Conservation (phyloP, 2,329 filamentous ascomycete genomes). For the Aspergillus luchuensis region DNA sequence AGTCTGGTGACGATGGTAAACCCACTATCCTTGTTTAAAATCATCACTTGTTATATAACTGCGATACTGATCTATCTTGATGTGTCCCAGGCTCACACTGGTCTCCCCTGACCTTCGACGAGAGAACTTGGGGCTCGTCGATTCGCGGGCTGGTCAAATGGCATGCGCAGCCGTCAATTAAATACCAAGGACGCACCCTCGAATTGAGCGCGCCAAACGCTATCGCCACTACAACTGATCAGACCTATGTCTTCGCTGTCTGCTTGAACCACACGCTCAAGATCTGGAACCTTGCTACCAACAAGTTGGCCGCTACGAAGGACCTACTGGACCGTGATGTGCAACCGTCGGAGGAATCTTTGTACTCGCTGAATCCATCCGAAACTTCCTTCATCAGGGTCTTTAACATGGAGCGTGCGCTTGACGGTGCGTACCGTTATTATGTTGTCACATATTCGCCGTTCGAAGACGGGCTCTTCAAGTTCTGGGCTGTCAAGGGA, state of each 20-base stretch:
- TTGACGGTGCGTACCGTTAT: constrained; percentile 53
- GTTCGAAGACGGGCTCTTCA: constrained; percentile 84
- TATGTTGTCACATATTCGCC: constrained; percentile 83
- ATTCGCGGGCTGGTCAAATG: constrained; percentile 51
- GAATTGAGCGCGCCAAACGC: constrained; percentile 48
- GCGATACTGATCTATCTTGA: constrained; percentile 11
- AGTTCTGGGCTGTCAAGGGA: constrained; percentile 80
- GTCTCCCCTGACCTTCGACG: constrained; percentile 51
- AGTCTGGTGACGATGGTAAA: constrained; percentile 53
- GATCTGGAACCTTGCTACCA: constrained; percentile 84
- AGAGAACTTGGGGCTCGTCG: constrained; percentile 52
- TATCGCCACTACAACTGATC: constrained; percentile 49
- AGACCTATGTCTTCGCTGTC: constrained; percentile 68
- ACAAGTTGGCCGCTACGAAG: constrained; percentile 72
- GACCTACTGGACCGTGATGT: constrained; percentile 73
- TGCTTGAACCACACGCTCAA: constrained; percentile 86
- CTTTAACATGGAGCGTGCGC: constrained; percentile 57
- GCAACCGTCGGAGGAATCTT: constrained; percentile 68
- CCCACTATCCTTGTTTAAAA: background rate
- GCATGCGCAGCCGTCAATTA: constrained; percentile 46
- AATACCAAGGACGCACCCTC: constrained; percentile 44
- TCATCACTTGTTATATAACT: background rate
- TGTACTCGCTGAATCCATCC: constrained; percentile 76
- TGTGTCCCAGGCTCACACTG: constrained; percentile 42
- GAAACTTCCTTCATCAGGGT: constrained; percentile 77